Percentiles rank a stretch among this genome's conserved stretches.
These are phyloP conservation scores for Xylariaceae sp. DNA, from an alignment of 2,329 filamentous ascomycete species.

Conservation along the genomic window DNA sequence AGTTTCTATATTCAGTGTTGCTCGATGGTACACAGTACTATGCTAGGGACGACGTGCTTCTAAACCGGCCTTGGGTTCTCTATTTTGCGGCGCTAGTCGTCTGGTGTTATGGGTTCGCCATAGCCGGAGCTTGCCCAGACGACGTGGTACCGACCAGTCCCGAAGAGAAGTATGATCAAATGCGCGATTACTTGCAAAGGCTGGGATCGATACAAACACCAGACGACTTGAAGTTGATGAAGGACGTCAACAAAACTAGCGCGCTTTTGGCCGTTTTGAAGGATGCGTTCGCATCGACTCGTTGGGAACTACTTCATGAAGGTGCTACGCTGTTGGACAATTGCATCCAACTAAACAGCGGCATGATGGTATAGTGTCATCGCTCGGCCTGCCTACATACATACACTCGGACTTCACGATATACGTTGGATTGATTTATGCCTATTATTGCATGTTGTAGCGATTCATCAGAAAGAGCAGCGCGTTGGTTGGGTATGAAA, in stretches of 20 bases:
- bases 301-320: conserved; percentile 90
- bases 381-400: neutral
- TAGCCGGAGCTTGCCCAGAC: conserved; percentile 70
- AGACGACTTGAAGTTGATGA: conserved; percentile 68
- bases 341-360: conserved; percentile 61
- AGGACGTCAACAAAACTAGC: conserved; percentile 76
- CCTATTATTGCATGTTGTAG: neutral
- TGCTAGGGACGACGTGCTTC: conserved; percentile 79
- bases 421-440: neutral
- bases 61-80: conserved; percentile 91
- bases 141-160: conserved; percentile 51
- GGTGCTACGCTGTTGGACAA: conserved; percentile 75
- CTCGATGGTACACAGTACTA: conserved; percentile 65
- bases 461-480: neutral
- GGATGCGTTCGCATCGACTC: conserved; percentile 73
- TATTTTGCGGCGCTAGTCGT: conserved; percentile 91
- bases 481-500: conserved; percentile 10
- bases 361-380: conserved; percentile 21
- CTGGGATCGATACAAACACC: conserved; percentile 70
- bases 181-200: conserved; percentile 71
- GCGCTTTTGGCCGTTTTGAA: conserved; percentile 77
- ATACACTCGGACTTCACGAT: neutral
- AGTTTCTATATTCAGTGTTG: conserved; percentile 82
- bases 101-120: conserved; percentile 89
- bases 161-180: conserved; percentile 67